Base-by-base conservation (phyloP, 352 stramenopile genomes). In the Saprolegnia diclina region DNA sequence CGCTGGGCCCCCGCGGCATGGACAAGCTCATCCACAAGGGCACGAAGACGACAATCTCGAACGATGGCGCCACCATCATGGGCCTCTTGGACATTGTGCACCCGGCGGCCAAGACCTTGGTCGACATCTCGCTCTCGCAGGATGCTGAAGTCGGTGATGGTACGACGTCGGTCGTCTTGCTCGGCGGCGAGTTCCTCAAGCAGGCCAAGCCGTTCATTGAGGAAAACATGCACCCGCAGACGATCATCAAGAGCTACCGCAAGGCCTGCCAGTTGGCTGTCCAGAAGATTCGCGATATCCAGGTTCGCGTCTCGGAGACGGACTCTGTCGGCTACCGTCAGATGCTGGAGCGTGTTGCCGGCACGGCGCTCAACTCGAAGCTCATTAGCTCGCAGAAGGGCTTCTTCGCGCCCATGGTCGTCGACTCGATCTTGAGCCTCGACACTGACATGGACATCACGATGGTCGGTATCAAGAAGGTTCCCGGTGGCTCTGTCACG, bases 11-110 rank as follows among this genome's bases (percentile, higher is more conserved):
- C 29, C 90, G 97, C 32, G 97, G 97, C 69, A 99, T 99, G 95
- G 97, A 99, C 85, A 99, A 99, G 78, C 85, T 99, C n/a, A 94
- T 99, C 48, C 95, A 98, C 72, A 81, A 94, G 32, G 86, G 87
- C 62, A 81, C 79, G 61, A 91, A 90, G 78, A 93, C 97, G 6
- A 99, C 97, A 45, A 99, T 99, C 75, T 98, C 91, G 72, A 99
- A 99, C 77, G 97, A 99, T 72, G 97, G 97, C 45, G 97, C 97
- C 21, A 99, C 96, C 18, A 99, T 99, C 74, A 99, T 99, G 96
- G 97, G 97, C 74, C 74, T 97, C 56, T 76, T 99, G 55, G 97
- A 99, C 72, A 98, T 99, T 73, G 96, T 98, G 54, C 97, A 99
- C 86, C 97, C 97, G 26, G 97, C 97, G 18, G 97, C 97, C 67